Percentiles rank a stretch among this genome's conserved stretches.
Conservation (phyloP, 257 asterid species). For the Gentiana macrophylla region DNA sequence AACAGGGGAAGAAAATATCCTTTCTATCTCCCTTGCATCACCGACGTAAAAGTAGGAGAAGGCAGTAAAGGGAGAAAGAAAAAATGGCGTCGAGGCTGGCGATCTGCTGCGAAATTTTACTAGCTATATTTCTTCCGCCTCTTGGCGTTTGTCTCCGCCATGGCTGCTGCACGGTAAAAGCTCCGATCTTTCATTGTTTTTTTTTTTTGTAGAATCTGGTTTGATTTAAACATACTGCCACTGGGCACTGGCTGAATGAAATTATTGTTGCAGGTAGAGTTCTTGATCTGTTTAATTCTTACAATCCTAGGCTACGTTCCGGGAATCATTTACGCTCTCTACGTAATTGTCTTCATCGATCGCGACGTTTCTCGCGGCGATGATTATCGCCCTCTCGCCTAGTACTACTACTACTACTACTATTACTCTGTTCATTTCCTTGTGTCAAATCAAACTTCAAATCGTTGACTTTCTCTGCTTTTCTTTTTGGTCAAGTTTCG, state of each 20-base stretch:
- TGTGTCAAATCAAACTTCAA: neutral
- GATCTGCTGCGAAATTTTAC: conserved; percentile 47
- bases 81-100: conserved; percentile 45
- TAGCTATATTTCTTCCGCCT: conserved; percentile 71
- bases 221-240: neutral
- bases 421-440: neutral
- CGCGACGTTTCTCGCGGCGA: conserved; percentile 31
- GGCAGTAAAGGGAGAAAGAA: neutral
- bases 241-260: neutral
- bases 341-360: conserved; percentile 49
- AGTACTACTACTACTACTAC: neutral
- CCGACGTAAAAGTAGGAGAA: too few species aligned
- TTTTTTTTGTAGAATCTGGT: neutral
- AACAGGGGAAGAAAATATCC: too few species aligned
- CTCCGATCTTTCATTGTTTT: neutral
- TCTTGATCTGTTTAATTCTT: conserved; percentile 54
- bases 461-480: neutral
- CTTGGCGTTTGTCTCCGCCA: conserved; percentile 77
- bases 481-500: neutral
- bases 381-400: conserved; percentile 19
- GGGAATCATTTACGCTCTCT: conserved; percentile 68
- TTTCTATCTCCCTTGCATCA: too few species aligned
- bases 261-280: conserved; percentile 36
- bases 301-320: conserved; percentile 64
- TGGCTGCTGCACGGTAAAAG: conserved; percentile 25